Percentiles rank a stretch among this genome's conserved stretches.
Conservation (phyloP, 75 land plant species). For the Picea sitchensis region DNA sequence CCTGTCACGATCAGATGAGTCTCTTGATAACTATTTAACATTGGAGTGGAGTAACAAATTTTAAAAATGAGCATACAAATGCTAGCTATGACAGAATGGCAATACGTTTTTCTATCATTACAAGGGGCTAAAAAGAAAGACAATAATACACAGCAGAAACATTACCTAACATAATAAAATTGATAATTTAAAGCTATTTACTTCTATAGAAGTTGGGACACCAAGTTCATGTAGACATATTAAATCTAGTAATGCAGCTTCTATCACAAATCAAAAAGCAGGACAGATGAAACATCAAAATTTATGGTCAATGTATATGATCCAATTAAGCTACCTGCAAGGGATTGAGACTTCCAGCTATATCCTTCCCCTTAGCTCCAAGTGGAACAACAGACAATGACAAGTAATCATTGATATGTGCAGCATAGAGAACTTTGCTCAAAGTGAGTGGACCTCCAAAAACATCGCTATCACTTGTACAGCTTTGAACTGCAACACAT, state of each 20-base stretch:
- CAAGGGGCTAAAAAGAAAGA: neutral
- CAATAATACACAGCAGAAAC: neutral
- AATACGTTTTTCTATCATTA: neutral
- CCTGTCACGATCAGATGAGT: neutral
- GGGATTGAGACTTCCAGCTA: constrained; percentile 32
- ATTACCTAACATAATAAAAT: neutral
- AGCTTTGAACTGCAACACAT: constrained; percentile 42
- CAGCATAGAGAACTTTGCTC: constrained; percentile 54
- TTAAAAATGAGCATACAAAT: neutral
- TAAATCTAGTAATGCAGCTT: neutral
- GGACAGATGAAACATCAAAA: neutral
- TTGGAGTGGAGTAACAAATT: neutral
- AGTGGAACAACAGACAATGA: constrained; percentile 50
- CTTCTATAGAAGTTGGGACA: neutral
- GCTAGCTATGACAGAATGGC: neutral
- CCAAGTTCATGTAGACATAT: neutral
- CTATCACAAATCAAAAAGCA: neutral
- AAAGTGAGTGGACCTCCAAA: constrained; percentile 51
- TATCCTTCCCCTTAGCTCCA: constrained; percentile 71
- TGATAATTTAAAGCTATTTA: neutral
- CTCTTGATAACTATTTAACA: neutral
- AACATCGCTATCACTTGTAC: constrained; percentile 12
- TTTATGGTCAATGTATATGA: neutral
- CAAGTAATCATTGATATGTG: constrained; percentile 51
- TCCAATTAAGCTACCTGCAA: constrained; percentile 50